These are phyloP conservation scores for Chlamydomonas asymmetrica DNA, from an alignment of 139 green algal genomes.

Conservation along the genomic window DNA sequence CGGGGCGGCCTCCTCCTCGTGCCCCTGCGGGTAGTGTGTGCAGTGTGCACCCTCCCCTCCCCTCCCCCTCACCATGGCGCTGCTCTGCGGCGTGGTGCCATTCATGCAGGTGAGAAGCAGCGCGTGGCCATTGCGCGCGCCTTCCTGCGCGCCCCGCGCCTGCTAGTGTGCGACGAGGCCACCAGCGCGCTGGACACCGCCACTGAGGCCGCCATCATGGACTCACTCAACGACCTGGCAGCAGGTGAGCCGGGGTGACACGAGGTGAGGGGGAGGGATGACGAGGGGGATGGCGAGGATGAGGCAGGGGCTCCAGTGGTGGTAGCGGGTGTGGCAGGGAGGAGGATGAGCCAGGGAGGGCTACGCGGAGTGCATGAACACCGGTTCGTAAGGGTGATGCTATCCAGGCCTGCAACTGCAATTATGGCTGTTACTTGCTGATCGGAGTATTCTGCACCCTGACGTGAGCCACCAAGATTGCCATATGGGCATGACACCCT, in stretches of 20 bases:
- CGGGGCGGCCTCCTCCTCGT: too few relatives aligned
- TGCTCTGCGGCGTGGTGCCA: too few relatives aligned
- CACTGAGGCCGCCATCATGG: conserved; percentile 71
- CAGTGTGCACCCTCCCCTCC: too few relatives aligned
- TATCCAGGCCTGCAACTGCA: too few relatives aligned
- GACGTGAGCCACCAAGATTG: too few relatives aligned
- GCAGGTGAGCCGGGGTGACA: background rate
- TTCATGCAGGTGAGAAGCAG: conserved; percentile 87
- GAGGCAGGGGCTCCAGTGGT: background rate
- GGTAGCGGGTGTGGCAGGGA: too few relatives aligned
- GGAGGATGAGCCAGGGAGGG: too few relatives aligned
- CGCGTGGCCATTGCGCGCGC: conserved; percentile 88
- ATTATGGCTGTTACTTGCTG: too few relatives aligned
- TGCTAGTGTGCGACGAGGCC: conserved; percentile 87
- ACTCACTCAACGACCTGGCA: conserved; percentile 24
- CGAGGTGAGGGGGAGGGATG: background rate
- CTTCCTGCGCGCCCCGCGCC: conserved; percentile 53
- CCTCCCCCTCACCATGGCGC: too few relatives aligned
- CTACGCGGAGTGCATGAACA: conserved; percentile 69
- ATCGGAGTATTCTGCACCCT: too few relatives aligned
- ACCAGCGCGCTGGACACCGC: conserved; percentile 84
- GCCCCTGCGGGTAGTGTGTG: too few relatives aligned
- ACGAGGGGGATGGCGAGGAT: background rate
- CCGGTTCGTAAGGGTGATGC: background rate
- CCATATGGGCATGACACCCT: too few relatives aligned